A percentile compares a stretch with the other conserved stretches of the same genome.
These are phyloP conservation scores for Trifolium fragiferum DNA, from an alignment of 306 rosid species.

Conservation along the genomic window DNA sequence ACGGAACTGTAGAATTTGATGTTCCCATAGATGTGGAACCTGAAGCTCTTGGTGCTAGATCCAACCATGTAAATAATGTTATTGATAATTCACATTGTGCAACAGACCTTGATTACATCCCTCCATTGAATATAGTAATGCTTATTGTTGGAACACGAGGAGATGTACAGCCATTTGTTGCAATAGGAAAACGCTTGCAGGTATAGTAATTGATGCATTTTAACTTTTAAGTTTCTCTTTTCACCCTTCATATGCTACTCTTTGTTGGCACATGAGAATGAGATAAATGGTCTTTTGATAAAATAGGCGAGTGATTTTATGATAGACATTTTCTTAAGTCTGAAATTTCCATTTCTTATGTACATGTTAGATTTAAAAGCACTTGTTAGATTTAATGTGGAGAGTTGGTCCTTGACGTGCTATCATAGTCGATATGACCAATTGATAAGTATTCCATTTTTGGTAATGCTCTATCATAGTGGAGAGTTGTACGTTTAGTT, in stretches of 20 bases:
- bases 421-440: neutral
- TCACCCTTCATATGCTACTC: conserved; percentile 10
- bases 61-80: conserved; percentile 45
- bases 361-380: neutral
- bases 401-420: conserved; percentile 3
- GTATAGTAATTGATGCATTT: conserved; percentile 46
- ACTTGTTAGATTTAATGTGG: neutral
- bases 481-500: conserved; percentile 27
- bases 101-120: conserved; percentile 66
- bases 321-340: conserved; percentile 1
- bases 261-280: conserved; percentile 15
- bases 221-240: conserved; percentile 31
- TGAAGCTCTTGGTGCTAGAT: conserved; percentile 49
- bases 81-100: conserved; percentile 67
- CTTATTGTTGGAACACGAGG: conserved; percentile 99
- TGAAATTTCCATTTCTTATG: conserved; percentile 1
- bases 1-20: conserved; percentile 95
- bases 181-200: conserved; percentile 96
- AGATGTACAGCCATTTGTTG: conserved; percentile 96
- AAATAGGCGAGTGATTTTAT: neutral
- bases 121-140: conserved; percentile 83
- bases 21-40: conserved; percentile 80
- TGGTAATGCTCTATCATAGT: neutral
- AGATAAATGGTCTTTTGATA: conserved; percentile 2
- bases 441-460: conserved; percentile 3